Evolutionary conservation across 352 stramenopile genomes (phyloP), one percentile per base, ranked within the genome.

Genomic region (Phytophthora capsici): DNA sequence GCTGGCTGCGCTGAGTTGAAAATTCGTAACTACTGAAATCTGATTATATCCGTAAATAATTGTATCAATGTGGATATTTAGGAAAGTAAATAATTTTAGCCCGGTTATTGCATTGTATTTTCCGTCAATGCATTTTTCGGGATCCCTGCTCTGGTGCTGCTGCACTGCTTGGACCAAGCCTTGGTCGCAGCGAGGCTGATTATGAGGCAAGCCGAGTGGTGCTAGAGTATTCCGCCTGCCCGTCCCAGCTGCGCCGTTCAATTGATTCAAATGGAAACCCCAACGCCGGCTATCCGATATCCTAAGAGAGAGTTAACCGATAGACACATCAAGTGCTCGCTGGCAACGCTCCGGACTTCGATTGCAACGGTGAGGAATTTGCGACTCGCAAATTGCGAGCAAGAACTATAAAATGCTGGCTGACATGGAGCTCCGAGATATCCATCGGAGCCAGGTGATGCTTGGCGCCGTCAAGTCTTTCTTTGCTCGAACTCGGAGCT

Each of bases 201-300:
- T 64, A 64, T 64, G 34, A 34, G 9, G 37, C 34, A 16, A 6
- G 20, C 34, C n/a, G 44, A 7, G 44, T 8, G 46, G 47, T 49
- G 47, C 25, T 25, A 47, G 53, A 59, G 62, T 69, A 63, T 69
- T 65, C 49, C 52, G 25, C 19, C 25, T 63, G 62, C 38, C 36
- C 30, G 43, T 44, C 32, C 58, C 58, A 61, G 41, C 22, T 50
- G 58, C 28, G 28, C 28, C 6, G 16, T 16, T n/a, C n/a, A n/a
- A n/a, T n/a, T n/a, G n/a, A n/a, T n/a, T n/a, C n/a, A n/a, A n/a
- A n/a, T 40, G 34, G 34, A 41, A 17, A 19, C 4, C 16, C 34
- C 16, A 41, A 22, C n/a, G 41, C 41, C 19, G 41, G 28, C 2
- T 10, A 32, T 32, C 28, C 28, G 28, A 32, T 32, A 32, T 32